Percentiles rank a stretch among this genome's conserved stretches.
phyloP scores from a whole-genome alignment of 2,329 filamentous ascomycete species.

The Xylogone sp. region DNA sequence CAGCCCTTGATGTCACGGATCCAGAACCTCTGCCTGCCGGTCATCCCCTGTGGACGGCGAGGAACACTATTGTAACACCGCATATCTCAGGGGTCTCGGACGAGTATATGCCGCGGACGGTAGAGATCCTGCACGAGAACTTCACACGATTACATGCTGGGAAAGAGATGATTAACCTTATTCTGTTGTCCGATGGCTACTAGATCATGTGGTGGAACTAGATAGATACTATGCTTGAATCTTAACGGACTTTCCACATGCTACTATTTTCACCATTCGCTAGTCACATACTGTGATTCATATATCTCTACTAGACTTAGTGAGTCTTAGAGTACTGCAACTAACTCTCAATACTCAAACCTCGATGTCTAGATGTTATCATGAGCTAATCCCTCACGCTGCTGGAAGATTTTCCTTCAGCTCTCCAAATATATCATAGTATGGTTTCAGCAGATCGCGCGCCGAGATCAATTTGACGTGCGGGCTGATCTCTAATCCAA shows the following conservation, averaged over 20 bases:
- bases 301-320: no score
- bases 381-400: neutral
- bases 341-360: no score
- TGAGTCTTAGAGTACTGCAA: no score
- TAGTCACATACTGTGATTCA: neutral
- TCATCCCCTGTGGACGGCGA: slow-evolving; percentile 65
- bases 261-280: neutral
- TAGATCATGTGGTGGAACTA: slow-evolving; percentile 6
- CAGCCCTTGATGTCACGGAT: slow-evolving; percentile 76
- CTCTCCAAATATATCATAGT: slow-evolving; percentile 38
- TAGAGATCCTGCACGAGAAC: slow-evolving; percentile 40
- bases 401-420: neutral
- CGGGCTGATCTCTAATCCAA: slow-evolving; percentile 84
- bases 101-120: slow-evolving; percentile 35
- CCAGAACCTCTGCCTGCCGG: slow-evolving; percentile 70
- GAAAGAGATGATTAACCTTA: slow-evolving; percentile 35
- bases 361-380: no score
- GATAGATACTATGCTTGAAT: neutral
- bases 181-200: slow-evolving; percentile 33
- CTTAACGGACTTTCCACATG: neutral
- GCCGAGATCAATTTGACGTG: slow-evolving; percentile 72
- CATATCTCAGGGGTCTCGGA: slow-evolving; percentile 24
- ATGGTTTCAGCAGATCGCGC: slow-evolving; percentile 65
- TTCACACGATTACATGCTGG: slow-evolving; percentile 34
- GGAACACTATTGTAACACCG: slow-evolving; percentile 65